Evolutionary conservation across 495 filamentous ascomycete species (phyloP), one percentile per base, ranked within the genome.

Genomic region (Thozetella sp.): DNA sequence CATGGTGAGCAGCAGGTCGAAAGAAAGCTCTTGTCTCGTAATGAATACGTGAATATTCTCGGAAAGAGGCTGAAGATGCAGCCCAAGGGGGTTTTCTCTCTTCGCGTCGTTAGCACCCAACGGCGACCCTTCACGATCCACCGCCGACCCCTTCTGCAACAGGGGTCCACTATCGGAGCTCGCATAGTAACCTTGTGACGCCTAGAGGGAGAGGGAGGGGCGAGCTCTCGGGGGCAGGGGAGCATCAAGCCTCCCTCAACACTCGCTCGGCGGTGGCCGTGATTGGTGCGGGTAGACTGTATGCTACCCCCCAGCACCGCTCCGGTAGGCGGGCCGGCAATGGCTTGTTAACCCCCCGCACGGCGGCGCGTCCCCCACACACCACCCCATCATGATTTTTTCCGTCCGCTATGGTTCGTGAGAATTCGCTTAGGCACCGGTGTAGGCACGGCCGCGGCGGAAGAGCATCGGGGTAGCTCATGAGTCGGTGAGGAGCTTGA

Each of bases 121-220:
- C 6, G 6, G 30, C 6, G 15, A 15, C 30, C 30, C 30, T 6
- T 15, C 30, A 6, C 15, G 30, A 37, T 15, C 6, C 30, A 6
- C 6, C 30, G 30, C 6, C 15, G 6, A 15, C 30, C 15, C 15
- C 30, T 37, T 48, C 43, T 19, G 11, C 43, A 48, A 48, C 43
- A 15, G 20, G 43, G 43, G 43, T 63, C 20, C 52, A 27, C 56
- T 66, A 37, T 67, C 58, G 57, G 34, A 57, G 53, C 10, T 46
- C 26, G n/a, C n/a, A 22, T n/a, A 19, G 3, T 3, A 15, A 52
- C 30, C 24, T 27, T 30, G 22, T 53, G 6, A 22, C 19, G 43
- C 27, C 15, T 43, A 12, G 25, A 22, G 22, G 25, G 73, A 76
- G 67, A 75, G n/a, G n/a, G n/a, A n/a, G n/a, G n/a, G n/a, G 20